Base-by-base conservation (phyloP, 2,329 filamentous ascomycete species). In the Penicillium palitans region DNA sequence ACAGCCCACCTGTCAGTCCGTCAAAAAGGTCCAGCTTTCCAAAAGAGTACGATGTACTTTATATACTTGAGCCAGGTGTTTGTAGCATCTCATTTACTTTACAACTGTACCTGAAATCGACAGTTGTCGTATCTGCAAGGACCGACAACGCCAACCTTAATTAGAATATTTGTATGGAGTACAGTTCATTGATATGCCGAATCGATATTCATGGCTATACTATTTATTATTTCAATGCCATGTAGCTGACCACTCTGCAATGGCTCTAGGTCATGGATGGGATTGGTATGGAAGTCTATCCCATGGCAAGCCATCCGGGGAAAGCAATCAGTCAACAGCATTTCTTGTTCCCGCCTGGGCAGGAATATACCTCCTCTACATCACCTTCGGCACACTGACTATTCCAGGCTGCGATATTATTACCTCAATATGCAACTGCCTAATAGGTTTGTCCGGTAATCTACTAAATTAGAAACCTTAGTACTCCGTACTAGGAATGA, bases 301-400 rank as follows among this genome's bases (percentile, higher is more conserved):
- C 29, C 29, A 3, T 10, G 29, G 3, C 29, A 31, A 12, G 29
- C 21, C 25, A 42, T 19, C n/a, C 29, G 31, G 27, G 35, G 17
- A 35, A 52, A 39, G 13, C 31, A n/a, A 46, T 41, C 42, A 58
- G 55, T 48, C 55, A 54, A 27, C 50, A 39, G 9, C 42, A 31
- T 58, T 58, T 45, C 17, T 47, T 4, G 2, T 9, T 19, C 35
- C 33, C 21, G 9, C 5, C 37, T 19, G 3, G n/a, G n/a, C 17
- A 19, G 27, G 17, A 35, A 35, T 41, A n/a, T 24, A 17, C 4
- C 29, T 29, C 4, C n/a, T 19, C 40, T 29, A 31, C 29, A 42
- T 39, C 31, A 45, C 29, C 24, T 24, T 24, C n/a, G 8, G 6
- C n/a, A 9, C 13, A 4, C 6, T 45, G n/a, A 35, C n/a, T 44